Evolutionary conservation across 106 monocot genomes (phyloP), one percentile per base, ranked within the genome.

Genomic region (Platanthera guangdongensis): DNA sequence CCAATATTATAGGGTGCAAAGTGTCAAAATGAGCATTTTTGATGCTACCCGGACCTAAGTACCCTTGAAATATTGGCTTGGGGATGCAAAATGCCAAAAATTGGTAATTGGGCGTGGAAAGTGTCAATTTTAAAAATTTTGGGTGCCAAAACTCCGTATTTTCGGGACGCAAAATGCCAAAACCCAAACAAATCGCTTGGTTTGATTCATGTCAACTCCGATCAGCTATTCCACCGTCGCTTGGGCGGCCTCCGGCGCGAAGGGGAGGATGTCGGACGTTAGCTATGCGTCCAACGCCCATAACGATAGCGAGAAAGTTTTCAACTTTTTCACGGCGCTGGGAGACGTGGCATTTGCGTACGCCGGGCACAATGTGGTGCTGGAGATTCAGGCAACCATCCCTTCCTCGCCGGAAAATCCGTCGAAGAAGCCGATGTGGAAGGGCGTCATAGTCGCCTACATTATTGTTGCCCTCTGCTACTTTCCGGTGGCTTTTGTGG

Each of bases 321-420:
- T 71, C 70, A 71, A 71, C 45, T 71, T 71, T 16, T 71, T 71
- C 16, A 71, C 13, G 13, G 70, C 70, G 1, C 6, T 71, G 8
- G 70, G 70, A 47, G 70, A 71, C 18, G 70, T 71, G 13, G 70
- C 70, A 0, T 71, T 71, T 71, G 70, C 70, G 7, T 71, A 71
- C 48, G 70, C 70, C 13, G 88, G 85, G 0, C 88, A 89, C 78
- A 89, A 89, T 76, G 88, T 89, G 52, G 88, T 89, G 9, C 19
- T 89, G 69, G 88, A 89, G 80, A 88, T 88, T 71, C 88, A 88
- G 74, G 88, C 88, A 3, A 88, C 85, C 3, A 85, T 88, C 53
- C 88, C 88, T 72, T 88, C 88, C 15, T 85, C 82, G 5, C 80
- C 88, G 7, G 85, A 88, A 57, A 83, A 80, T 30, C 88, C 84